Conservation (phyloP, 2,329 filamentous ascomycete genomes). For the Trichoderma koningiopsis region DNA sequence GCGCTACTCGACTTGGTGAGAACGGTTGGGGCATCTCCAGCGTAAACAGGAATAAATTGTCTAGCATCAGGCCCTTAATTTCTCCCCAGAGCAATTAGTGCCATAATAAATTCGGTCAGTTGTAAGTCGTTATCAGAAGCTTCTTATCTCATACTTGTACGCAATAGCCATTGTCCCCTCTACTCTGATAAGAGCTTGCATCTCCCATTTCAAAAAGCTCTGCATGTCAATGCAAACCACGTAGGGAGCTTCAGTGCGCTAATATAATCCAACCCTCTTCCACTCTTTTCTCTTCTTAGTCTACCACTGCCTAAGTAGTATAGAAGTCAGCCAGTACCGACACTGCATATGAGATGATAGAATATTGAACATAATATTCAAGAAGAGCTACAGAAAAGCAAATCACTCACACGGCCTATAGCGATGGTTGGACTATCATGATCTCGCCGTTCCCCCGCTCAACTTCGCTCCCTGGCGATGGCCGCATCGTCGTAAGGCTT, state of each 20-base stretch:
- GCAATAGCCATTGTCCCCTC: not conserved
- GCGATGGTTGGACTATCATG: slow-evolving; percentile 28
- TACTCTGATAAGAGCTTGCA: not conserved
- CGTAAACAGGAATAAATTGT: not conserved
- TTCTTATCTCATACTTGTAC: not conserved
- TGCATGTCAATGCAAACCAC: not conserved
- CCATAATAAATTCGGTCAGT: not conserved
- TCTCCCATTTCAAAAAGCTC: not conserved
- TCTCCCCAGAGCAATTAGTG: not conserved
- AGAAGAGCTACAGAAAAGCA: not conserved
- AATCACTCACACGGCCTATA: not conserved
- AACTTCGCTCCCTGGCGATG: slow-evolving; percentile 73
- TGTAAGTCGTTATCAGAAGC: not conserved
- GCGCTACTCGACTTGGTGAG: not conserved
- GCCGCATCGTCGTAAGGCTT: slow-evolving; percentile 71
- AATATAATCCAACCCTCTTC: not conserved
- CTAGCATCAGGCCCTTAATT: not conserved
- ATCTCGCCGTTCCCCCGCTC: slow-evolving; percentile 73
- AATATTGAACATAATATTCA: not conserved
- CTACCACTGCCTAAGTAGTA: too few species aligned
- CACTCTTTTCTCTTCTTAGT: too few species aligned
- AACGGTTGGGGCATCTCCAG: not conserved
- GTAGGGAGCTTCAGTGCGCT: not conserved
- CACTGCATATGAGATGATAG: not conserved
- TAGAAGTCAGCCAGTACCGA: too few species aligned